A percentile compares a stretch with the other conserved stretches of the same genome.
Conservation (phyloP, 768 basidiomycete species). For the Agrocybe pediades region DNA sequence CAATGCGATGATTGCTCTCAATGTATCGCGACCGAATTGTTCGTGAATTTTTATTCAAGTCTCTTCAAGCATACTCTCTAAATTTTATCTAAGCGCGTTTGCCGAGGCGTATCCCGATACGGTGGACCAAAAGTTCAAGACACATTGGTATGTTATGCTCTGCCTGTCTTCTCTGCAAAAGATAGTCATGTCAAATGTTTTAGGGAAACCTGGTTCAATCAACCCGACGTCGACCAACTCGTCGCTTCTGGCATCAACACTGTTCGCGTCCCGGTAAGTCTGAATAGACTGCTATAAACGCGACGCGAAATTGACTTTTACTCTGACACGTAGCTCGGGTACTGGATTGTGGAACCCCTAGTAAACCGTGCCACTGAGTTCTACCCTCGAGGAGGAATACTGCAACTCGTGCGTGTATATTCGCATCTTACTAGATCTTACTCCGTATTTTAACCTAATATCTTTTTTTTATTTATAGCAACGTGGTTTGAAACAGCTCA, state of each 20-base stretch:
- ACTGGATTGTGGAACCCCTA: conserved; percentile 78
- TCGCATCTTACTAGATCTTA: not conserved
- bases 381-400: conserved; percentile 71
- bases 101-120: conserved; percentile 59
- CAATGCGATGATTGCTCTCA: conserved; percentile 55
- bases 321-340: conserved; percentile 58
- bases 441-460: not conserved
- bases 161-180: not conserved
- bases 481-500: conserved; percentile 61
- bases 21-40: conserved; percentile 76
- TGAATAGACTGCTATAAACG: not conserved
- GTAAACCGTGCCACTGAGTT: conserved; percentile 63
- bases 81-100: conserved; percentile 46
- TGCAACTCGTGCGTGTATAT: conserved; percentile 53
- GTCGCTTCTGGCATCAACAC: conserved; percentile 65
- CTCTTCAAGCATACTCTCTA: not conserved
- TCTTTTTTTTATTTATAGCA: conserved; percentile 51
- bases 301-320: not conserved
- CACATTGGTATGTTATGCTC: conserved; percentile 55
- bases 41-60: conserved; percentile 12
- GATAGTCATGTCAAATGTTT: not conserved
- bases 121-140: conserved; percentile 57
- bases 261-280: conserved; percentile 70
- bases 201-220: conserved; percentile 74
- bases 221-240: conserved; percentile 59